These are phyloP conservation scores for Ceratopteris richardii DNA, from an alignment of 75 land plant species.

Conservation along the genomic window DNA sequence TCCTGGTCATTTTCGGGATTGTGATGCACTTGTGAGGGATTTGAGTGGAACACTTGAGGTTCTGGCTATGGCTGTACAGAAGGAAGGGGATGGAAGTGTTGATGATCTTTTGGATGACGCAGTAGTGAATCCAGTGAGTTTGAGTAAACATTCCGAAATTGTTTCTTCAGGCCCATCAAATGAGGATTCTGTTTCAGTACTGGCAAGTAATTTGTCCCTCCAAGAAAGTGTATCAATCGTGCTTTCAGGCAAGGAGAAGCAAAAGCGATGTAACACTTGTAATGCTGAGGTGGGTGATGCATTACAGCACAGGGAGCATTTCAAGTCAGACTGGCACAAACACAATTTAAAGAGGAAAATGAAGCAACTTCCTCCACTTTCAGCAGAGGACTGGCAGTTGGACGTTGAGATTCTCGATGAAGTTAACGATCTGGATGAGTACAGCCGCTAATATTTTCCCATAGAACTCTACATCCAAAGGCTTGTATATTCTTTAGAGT, in stretches of 20 bases:
- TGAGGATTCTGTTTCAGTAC: not conserved
- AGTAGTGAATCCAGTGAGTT: conserved; percentile 20
- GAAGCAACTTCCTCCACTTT: conserved; percentile 70
- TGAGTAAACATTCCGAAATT: not conserved
- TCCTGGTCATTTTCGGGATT: conserved; percentile 80
- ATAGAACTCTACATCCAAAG: too few species aligned
- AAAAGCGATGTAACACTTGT: conserved; percentile 74
- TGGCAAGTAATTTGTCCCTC: not conserved
- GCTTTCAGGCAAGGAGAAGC: conserved; percentile 25
- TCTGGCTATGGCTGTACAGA: conserved; percentile 66
- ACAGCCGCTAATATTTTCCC: conserved; percentile 18
- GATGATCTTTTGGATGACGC: conserved; percentile 38
- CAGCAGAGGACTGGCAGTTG: conserved; percentile 69
- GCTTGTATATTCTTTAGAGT: too few species aligned
- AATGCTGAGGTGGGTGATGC: conserved; percentile 80
- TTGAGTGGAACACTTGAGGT: conserved; percentile 75
- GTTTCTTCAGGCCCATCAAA: not conserved
- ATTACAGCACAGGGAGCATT: conserved; percentile 78
- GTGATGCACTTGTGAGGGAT: conserved; percentile 58
- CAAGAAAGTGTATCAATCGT: not conserved
- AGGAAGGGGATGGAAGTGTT: conserved; percentile 59
- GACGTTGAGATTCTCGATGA: conserved; percentile 54
- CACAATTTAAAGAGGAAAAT: conserved; percentile 86
- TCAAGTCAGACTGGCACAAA: conserved; percentile 95
- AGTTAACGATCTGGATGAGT: conserved; percentile 66